Evolutionary conservation across 768 basidiomycete genomes (phyloP), one percentile per base, ranked within the genome.

Genomic region (Collybiopsis confluens): DNA sequence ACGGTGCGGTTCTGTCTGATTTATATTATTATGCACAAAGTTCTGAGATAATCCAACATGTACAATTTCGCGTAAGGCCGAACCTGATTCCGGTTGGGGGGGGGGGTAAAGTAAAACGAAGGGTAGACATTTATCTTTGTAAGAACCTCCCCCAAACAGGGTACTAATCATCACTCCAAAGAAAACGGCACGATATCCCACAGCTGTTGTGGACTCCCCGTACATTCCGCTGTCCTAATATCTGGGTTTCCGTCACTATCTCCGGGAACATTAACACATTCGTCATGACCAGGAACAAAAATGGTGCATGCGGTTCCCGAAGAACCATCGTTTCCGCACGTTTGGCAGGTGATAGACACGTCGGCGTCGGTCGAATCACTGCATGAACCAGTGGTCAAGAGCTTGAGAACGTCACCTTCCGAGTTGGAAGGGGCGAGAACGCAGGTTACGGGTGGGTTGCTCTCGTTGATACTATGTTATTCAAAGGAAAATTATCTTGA

Each of bases 181-280:
- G 45, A 27, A 9, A 16, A 2, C 3, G 45, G 26, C 2, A 20
- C 13, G 16, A 48, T 23, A 21, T 48, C 47, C 47, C 47, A 48
- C 21, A 48, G 26, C 35, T 48, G 33, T 21, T 48, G 20, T n/a
- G 47, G 47, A 21, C 33, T 48, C 3, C 47, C 47, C 1, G 47
- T 48, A 13, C 47, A 48, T 23, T 48, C 47, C 2, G 26, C 5
- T 10, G 47, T 21, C 35, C 47, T 37, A n/a, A 48, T 24, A 23
- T 4, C 0, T 13, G 47, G 47, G 21, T 48, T n/a, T 6, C 21
- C 23, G 21, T 48, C 33, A 15, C 47, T 48, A 11, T 48, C 47
- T 18, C 47, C 47, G 4, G 47, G 47, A 33, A 48, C 47, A 20
- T 10, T 48, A 10, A 48, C 47, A 48, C 47, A 48, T 37, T 48